Evolutionary conservation across 2,329 filamentous ascomycete species (phyloP).

Genomic region (Alternaria alternata): DNA sequence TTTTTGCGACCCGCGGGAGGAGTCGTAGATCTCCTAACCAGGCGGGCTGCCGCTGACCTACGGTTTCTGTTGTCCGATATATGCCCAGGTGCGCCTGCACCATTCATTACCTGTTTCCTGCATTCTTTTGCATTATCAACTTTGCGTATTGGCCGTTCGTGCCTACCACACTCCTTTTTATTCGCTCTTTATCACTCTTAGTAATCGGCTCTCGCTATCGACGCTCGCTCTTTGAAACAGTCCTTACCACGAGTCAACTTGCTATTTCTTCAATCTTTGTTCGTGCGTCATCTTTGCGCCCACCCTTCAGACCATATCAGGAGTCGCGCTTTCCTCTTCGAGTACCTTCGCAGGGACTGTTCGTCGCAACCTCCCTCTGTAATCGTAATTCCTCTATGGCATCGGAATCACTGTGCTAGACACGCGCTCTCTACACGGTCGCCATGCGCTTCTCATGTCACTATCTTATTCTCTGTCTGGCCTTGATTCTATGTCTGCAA

Average conservation of each 20-base stretch:
- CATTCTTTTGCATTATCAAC: constrained; percentile 32
- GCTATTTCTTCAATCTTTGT: constrained; percentile 18
- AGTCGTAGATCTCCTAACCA: constrained; percentile 34
- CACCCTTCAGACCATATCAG: constrained; percentile 1
- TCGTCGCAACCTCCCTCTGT: background rate
- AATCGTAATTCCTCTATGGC: constrained; percentile 40
- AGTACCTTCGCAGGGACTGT: constrained; percentile 8
- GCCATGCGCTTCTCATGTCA: constrained; percentile 40
- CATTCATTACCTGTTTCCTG: constrained; percentile 20
- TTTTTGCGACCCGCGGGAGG: constrained; percentile 28
- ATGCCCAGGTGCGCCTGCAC: constrained; percentile 17
- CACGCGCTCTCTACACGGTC: constrained; percentile 16
- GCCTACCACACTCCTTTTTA: constrained; percentile 34
- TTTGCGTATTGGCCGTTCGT: constrained; percentile 11
- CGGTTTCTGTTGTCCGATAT: constrained; percentile 31
- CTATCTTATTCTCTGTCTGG: constrained; percentile 36
- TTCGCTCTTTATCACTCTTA: constrained; percentile 27
- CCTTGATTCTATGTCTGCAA: constrained; percentile 38
- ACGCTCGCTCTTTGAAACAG: constrained; percentile 16
- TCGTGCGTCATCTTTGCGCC: constrained; percentile 21
- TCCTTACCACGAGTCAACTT: constrained; percentile 21
- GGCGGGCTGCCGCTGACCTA: constrained; percentile 20
- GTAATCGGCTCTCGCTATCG: constrained; percentile 20
- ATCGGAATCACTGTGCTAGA: constrained; percentile 24
- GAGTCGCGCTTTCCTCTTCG: constrained; percentile 14